phyloP scores from a whole-genome alignment of 2,329 filamentous ascomycete species.

The Neopestalotiopsis sp. region DNA sequence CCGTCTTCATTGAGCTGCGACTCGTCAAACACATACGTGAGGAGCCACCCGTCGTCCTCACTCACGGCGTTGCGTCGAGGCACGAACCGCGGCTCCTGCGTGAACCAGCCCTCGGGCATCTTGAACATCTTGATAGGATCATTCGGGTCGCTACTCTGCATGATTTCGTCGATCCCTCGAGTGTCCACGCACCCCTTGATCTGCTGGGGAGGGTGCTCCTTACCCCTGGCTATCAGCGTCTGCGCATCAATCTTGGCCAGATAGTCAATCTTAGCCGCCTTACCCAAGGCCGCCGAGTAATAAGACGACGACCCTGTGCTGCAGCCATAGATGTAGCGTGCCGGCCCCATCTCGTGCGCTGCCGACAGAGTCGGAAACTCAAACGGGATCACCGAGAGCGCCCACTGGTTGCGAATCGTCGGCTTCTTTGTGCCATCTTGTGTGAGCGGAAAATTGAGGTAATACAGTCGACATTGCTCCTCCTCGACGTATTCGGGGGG shows the following conservation, averaged over 20 bases:
- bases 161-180: conserved; percentile 58
- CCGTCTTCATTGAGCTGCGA: conserved; percentile 61
- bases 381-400: conserved; percentile 67
- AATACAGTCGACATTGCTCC: conserved; percentile 73
- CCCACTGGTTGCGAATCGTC: conserved; percentile 66
- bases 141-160: conserved; percentile 46
- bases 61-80: conserved; percentile 43
- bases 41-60: conserved; percentile 72
- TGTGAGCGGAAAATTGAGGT: conserved; percentile 64
- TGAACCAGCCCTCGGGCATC: conserved; percentile 65
- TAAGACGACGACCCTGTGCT: conserved; percentile 59
- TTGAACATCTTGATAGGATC: conserved; percentile 68
- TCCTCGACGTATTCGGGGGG: conserved; percentile 54
- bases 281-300: conserved; percentile 66
- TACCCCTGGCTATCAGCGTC: conserved; percentile 58
- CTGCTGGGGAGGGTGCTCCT: conserved; percentile 47
- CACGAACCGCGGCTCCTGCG: conserved; percentile 72
- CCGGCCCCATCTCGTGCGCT: conserved; percentile 58
- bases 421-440: conserved; percentile 28
- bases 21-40: conserved; percentile 76
- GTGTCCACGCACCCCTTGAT: conserved; percentile 68
- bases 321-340: conserved; percentile 71
- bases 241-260: conserved; percentile 66
- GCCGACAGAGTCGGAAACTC: conserved; percentile 70
- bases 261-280: conserved; percentile 70